Base-by-base conservation (phyloP, 2,329 filamentous ascomycete species). In the Colletotrichum nymphaeae region DNA sequence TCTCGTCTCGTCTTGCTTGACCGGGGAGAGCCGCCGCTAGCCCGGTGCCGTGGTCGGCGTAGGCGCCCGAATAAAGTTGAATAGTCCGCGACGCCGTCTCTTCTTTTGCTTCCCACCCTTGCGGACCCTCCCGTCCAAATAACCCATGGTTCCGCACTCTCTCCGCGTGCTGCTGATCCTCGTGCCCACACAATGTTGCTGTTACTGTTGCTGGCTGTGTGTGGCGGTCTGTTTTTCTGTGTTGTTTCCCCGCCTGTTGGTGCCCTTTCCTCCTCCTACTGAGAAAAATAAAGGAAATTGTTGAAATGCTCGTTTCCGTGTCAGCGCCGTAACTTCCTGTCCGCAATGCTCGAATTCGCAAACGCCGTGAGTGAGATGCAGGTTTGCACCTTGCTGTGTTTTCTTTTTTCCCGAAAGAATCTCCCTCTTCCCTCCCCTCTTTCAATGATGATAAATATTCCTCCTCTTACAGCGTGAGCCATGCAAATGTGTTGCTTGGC, bases 51-150 rank as follows among this genome's bases (percentile, higher is more conserved):
- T 55, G 52, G 35, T 65, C 28, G 28, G 64, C 22, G 58, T 37
- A 68, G 28, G 49, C 53, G 37, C 64, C 58, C 58, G 57, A 68
- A 69, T 35, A 63, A 53, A 28, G 69, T 69, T 59, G 65, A 52
- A 14, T 63, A 58, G 52, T 64, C 58, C 53, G 37, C 53, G 24
- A 52, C 52, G 42, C 69, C 65, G 58, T 63, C 57, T 5, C 14
- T 57, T 8, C 14, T 28, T 24, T 19, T 64, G 12, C 12, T 22
- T 35, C 26, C 19, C 19, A 49, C 42, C 32, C 49, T 19, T 30
- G 49, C 69, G 69, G 69, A 57, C 46, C 49, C 16, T 67, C 53
- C 69, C 69, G 65, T 32, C 30, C 56, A 58, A 32, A 49, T 24
- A 46, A 32, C 55, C 22, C n/a, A 52, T 69, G 30, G 12, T 58